Percentiles rank a stretch among this genome's conserved stretches.
These are phyloP conservation scores for Byssochlamys sp. DNA, from an alignment of 2,329 filamentous ascomycete species.

Conservation along the genomic window DNA sequence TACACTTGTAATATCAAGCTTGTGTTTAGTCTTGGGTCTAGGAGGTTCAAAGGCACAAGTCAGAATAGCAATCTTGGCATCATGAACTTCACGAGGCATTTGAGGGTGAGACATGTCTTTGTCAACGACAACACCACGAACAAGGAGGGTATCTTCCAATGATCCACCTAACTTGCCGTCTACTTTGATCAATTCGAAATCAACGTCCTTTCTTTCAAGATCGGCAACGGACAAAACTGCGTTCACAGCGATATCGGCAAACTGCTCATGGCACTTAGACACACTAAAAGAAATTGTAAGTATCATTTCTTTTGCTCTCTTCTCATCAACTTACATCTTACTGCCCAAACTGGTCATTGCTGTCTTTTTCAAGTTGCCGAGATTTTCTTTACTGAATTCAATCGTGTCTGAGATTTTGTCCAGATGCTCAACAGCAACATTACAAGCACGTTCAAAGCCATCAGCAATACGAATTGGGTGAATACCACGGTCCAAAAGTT, in stretches of 20 bases:
- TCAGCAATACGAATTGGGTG: constrained; percentile 98
- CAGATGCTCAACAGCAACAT: constrained; percentile 85
- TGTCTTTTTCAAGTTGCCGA: constrained; percentile 80
- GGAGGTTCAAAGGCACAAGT: constrained; percentile 97
- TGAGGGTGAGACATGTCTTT: constrained; percentile 99
- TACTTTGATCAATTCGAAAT: constrained; percentile 98
- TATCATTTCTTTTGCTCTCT: constrained; percentile 1
- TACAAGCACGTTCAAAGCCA: constrained; percentile 93
- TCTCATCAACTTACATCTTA: constrained; percentile 64
- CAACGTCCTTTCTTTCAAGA: constrained; percentile 88
- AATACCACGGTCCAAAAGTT: constrained; percentile 98
- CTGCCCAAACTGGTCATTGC: constrained; percentile 91
- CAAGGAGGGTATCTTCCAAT: constrained; percentile 83
- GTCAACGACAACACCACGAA: constrained; percentile 96
- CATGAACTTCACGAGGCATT: constrained; percentile 89
- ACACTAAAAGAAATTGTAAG: constrained; percentile 43
- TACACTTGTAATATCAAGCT: constrained; percentile 90
- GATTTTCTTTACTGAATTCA: constrained; percentile 70
- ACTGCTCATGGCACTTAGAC: constrained; percentile 96
- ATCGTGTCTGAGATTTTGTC: constrained; percentile 89
- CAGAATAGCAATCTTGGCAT: constrained; percentile 94
- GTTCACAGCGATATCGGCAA: constrained; percentile 92
- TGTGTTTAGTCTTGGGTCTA: constrained; percentile 99
- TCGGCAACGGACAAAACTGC: constrained; percentile 94
- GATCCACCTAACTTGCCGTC: constrained; percentile 94